phyloP scores from a whole-genome alignment of 176 grass and related monocot species.

The Calamus simplicifolius region DNA sequence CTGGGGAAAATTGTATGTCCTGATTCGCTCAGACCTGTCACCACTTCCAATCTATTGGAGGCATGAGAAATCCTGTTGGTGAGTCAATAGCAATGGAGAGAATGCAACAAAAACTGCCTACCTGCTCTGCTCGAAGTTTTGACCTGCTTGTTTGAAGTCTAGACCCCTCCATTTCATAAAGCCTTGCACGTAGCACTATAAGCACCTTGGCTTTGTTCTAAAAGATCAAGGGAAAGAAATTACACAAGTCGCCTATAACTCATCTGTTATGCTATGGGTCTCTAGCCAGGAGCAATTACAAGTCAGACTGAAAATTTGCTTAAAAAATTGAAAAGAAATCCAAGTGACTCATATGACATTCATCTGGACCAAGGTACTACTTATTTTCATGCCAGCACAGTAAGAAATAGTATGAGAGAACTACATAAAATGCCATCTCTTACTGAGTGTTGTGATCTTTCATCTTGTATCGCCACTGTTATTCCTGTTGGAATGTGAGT shows the following conservation, averaged over 20 bases:
- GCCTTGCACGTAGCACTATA: slow-evolving; percentile 67
- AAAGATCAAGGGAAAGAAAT: not conserved
- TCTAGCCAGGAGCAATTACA: no score
- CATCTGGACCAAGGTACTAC: no score
- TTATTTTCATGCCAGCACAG: no score
- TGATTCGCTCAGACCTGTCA: slow-evolving; percentile 78
- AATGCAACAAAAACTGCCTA: not conserved
- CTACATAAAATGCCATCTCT: not conserved
- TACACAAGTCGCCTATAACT: no score
- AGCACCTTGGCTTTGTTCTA: slow-evolving; percentile 98
- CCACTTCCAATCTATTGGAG: slow-evolving; percentile 63
- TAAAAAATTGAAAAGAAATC: no score
- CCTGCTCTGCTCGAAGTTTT: slow-evolving; percentile 82
- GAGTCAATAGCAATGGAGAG: not conserved
- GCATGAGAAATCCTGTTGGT: not conserved
- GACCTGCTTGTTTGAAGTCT: slow-evolving; percentile 69
- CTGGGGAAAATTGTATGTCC: slow-evolving; percentile 94
- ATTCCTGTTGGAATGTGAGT: slow-evolving; percentile 87
- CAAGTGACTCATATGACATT: no score
- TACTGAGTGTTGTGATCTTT: slow-evolving; percentile 98
- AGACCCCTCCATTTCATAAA: slow-evolving; percentile 79
- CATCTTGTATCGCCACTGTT: slow-evolving; percentile 87
- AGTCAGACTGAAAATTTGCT: no score
- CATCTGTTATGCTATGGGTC: no score
- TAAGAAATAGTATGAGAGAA: no score